Percentiles rank a stretch among this genome's conserved stretches.
These are phyloP conservation scores for Escallonia rubra DNA, from an alignment of 129 eudicot species.

Conservation along the genomic window DNA sequence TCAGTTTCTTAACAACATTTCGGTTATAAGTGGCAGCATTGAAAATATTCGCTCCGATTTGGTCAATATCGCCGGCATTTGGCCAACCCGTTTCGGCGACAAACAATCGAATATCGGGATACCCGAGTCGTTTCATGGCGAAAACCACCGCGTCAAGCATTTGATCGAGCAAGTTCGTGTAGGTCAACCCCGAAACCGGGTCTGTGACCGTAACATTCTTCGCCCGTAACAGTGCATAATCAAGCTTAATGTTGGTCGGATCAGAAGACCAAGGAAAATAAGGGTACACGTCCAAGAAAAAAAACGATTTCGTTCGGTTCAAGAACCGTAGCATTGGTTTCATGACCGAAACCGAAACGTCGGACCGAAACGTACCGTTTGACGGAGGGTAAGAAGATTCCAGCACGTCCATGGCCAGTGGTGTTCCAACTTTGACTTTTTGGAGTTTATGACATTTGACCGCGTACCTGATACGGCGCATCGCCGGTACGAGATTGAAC, in stretches of 20 bases:
- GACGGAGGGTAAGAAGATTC: slow-evolving; percentile 69
- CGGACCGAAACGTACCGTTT: slow-evolving; percentile 48
- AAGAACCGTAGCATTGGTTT: slow-evolving; percentile 51
- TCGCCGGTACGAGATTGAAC: slow-evolving; percentile 72
- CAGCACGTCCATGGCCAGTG: slow-evolving; percentile 58
- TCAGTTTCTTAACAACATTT: slow-evolving; percentile 48
- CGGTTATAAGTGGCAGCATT: slow-evolving; percentile 87
- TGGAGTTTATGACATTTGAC: slow-evolving; percentile 23
- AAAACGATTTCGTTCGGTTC: slow-evolving; percentile 62
- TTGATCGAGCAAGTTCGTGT: slow-evolving; percentile 68
- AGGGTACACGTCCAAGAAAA: slow-evolving; percentile 61
- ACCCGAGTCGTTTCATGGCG: slow-evolving; percentile 64
- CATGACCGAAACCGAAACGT: slow-evolving; percentile 37
- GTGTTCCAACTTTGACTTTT: slow-evolving; percentile 67
- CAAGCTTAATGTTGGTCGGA: slow-evolving; percentile 40
- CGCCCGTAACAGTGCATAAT: slow-evolving; percentile 45
- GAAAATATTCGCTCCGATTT: slow-evolving; percentile 62
- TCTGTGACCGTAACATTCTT: slow-evolving; percentile 34
- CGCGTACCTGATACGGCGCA: slow-evolving; percentile 44
- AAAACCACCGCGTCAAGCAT: slow-evolving; percentile 62
- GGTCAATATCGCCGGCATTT: slow-evolving; percentile 67
- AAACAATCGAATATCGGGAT: slow-evolving; percentile 56
- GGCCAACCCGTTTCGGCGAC: slow-evolving; percentile 97
- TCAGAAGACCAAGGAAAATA: slow-evolving; percentile 63
- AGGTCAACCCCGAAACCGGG: slow-evolving; percentile 47